Base-by-base conservation (phyloP, 1,284 basidiomycete genomes). In the Ustilago bromivora region DNA sequence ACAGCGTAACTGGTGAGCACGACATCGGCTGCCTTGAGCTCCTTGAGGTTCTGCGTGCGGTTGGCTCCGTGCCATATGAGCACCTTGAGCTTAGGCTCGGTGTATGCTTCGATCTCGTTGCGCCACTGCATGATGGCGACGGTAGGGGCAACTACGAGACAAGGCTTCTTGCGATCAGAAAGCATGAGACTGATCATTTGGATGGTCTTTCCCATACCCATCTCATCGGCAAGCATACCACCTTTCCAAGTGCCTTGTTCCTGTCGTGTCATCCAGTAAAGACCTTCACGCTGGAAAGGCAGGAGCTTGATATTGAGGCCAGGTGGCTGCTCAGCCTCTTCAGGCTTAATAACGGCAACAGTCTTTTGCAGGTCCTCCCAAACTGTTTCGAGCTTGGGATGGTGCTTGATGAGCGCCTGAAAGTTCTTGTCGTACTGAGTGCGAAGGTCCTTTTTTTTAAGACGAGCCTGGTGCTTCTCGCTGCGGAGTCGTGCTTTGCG, bases 61-160 rank as follows among this genome's bases (percentile, higher is more conserved):
- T 87, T 87, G 3, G 90, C 87, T 23, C 97, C 97, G 85, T 99
- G 96, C 94, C 94, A 99, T 15, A 99, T 90, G 49, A 93, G 90
- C 34, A 96, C 93, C 66, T 87, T 87, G 75, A 89, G 81, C 38
- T 84, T 82, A n/a, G 68, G 78, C 32, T 83, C 76, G 15, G 88
- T 87, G 67, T 87, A 88, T 81, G 87, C 86, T 59, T 91, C 91
- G 66, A 99, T 95, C 87, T 99, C 97, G 86, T 96, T 95, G 79
- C 92, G 91, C 97, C 97, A 99, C 88, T 99, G 96, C 92, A 99
- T 96, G 76, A 99, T 91, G 31, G 97, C 97, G 56, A 98, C 96
- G 3, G 95, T 97, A 12, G 87, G 87, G 3, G 96, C 96, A 38
- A 99, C 90, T 23, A 99, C 94, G 10, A 99, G 90, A 66, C 94